These are phyloP conservation scores for Sordariomycetes sp. DNA, from an alignment of 2,329 filamentous ascomycete genomes.

Conservation along the genomic window DNA sequence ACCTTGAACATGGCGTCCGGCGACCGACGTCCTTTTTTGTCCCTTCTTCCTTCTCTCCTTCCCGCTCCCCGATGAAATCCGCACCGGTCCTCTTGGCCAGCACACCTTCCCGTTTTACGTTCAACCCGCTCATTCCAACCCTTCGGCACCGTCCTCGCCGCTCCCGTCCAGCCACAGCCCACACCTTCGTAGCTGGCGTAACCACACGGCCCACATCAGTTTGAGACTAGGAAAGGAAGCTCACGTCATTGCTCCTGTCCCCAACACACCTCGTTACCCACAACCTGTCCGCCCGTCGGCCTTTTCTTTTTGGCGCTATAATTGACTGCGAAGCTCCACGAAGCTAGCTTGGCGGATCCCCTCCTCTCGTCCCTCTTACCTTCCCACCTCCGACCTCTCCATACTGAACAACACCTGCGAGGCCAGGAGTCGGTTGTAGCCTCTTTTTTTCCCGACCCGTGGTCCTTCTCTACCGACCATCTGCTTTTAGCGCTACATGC, in stretches of 20 bases:
- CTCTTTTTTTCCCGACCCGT: not conserved
- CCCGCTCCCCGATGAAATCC: not conserved
- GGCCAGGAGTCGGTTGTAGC: not conserved
- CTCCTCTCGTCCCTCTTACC: not conserved
- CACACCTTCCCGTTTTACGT: slow-evolving; percentile 5
- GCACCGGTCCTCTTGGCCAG: slow-evolving; percentile 8
- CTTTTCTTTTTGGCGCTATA: not conserved
- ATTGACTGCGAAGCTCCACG: not conserved
- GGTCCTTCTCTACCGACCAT: not conserved
- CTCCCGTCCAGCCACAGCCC: slow-evolving; percentile 5
- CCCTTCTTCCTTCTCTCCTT: not conserved
- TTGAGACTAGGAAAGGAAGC: not conserved
- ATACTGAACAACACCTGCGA: not conserved
- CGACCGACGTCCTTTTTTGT: not conserved
- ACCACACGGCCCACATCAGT: not conserved
- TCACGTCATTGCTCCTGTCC: not conserved
- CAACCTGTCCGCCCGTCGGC: not conserved
- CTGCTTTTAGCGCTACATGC: not conserved
- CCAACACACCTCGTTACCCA: not conserved
- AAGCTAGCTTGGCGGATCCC: not conserved
- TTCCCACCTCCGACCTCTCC: not conserved
- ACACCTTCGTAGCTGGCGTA: not conserved
- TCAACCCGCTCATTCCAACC: no score
- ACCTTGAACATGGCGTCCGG: not conserved
- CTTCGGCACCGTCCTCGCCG: slow-evolving; percentile 8